Evolutionary conservation across 2,329 filamentous ascomycete species (phyloP).

Genomic region (Setomelanomma holmii): DNA sequence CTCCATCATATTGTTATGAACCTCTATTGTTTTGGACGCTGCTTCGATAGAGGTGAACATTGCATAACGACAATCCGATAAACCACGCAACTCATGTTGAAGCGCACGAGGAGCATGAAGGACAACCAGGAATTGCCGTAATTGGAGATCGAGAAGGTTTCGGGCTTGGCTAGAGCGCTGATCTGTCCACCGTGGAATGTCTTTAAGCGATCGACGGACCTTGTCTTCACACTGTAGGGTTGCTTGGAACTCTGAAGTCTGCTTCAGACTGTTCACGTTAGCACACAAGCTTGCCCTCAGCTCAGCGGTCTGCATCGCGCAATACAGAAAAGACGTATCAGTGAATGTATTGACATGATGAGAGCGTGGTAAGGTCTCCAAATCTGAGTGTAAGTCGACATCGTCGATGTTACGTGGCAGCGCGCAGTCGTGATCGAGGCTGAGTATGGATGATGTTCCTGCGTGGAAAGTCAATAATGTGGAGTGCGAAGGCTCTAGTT

Average conservation of each 20-base stretch:
- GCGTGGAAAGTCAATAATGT: not conserved
- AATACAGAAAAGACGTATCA: slow-evolving; percentile 25
- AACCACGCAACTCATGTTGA: not conserved
- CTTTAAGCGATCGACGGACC: slow-evolving; percentile 10
- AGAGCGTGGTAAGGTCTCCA: slow-evolving; percentile 16
- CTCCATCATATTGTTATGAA: slow-evolving; percentile 19
- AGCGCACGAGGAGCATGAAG: slow-evolving; percentile 22
- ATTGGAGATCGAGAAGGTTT: slow-evolving; percentile 32
- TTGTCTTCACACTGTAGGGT: slow-evolving; percentile 15
- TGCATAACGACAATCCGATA: slow-evolving; percentile 10
- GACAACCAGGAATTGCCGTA: slow-evolving; percentile 35
- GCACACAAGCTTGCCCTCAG: slow-evolving; percentile 19
- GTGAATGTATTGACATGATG: slow-evolving; percentile 23
- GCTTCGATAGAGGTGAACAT: slow-evolving; percentile 17
- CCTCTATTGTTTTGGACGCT: slow-evolving; percentile 13
- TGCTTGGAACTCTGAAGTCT: not conserved
- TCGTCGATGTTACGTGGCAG: slow-evolving; percentile 59
- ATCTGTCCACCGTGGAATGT: slow-evolving; percentile 19
- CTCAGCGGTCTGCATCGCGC: slow-evolving; percentile 7
- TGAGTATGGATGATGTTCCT: slow-evolving; percentile 55
- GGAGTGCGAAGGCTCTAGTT: not conserved
- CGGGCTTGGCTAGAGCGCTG: slow-evolving; percentile 14
- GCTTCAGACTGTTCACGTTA: slow-evolving; percentile 12
- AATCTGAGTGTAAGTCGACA: slow-evolving; percentile 46
- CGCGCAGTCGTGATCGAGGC: slow-evolving; percentile 55